These are phyloP conservation scores for Chaetomium fimeti DNA, from an alignment of 495 filamentous ascomycete species.

Conservation along the genomic window DNA sequence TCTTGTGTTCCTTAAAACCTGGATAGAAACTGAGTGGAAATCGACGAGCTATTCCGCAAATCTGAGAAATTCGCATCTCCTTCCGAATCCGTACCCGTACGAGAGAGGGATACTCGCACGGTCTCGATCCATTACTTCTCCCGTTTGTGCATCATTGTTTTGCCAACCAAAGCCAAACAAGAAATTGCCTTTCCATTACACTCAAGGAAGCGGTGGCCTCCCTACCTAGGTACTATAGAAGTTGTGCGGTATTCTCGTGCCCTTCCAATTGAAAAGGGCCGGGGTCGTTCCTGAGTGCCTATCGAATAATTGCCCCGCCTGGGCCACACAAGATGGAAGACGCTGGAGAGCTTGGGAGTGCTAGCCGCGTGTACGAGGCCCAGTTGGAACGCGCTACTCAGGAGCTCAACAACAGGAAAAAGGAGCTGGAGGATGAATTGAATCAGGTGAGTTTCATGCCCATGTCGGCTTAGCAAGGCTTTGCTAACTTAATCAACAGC, in stretches of 20 bases:
- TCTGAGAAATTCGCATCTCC: not conserved
- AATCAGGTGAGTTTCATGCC: constrained; percentile 36
- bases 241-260: not conserved
- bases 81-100: too few relatives aligned
- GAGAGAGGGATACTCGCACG: too few relatives aligned
- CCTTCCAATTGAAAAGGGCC: not conserved
- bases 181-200: too few relatives aligned
- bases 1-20: not conserved
- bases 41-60: not conserved
- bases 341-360: not conserved
- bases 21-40: too few relatives aligned
- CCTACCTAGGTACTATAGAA: too few relatives aligned
- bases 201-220: too few relatives aligned
- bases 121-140: not conserved
- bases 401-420: constrained; percentile 63
- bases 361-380: constrained; percentile 37
- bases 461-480: not conserved
- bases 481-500: constrained; percentile 24
- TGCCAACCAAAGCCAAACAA: too few relatives aligned
- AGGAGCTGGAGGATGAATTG: constrained; percentile 62
- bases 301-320: not conserved
- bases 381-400: constrained; percentile 64
- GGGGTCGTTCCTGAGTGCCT: not conserved
- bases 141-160: too few relatives aligned
- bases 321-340: constrained; percentile 19